Percentiles rank a stretch among this genome's conserved stretches.
Conservation (phyloP, 441 rosid genomes). For the Euphorbia neoarborescens region DNA sequence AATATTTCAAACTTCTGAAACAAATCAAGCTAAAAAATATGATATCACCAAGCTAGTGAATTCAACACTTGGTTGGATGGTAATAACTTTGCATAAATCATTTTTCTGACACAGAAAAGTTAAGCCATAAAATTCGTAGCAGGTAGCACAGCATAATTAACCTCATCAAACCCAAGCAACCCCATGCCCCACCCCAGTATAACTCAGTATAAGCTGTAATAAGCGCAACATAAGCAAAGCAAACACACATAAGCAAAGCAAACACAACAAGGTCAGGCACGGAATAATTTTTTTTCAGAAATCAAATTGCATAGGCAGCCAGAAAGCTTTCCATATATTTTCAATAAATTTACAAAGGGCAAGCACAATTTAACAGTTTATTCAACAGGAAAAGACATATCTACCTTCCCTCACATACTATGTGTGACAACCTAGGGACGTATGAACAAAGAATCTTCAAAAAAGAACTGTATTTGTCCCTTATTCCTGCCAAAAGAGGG, state of each 20-base stretch:
- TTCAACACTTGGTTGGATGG: neutral
- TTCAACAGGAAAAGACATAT: slow-evolving; percentile 11
- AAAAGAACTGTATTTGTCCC: slow-evolving; percentile 47
- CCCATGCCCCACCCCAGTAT: neutral
- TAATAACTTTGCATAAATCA: neutral
- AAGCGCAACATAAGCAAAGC: neutral
- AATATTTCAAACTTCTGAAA: neutral
- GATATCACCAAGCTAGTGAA: neutral
- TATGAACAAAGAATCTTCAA: slow-evolving; percentile 54
- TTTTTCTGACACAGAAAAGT: neutral
- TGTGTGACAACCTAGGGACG: slow-evolving; percentile 38
- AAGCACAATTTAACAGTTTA: slow-evolving; percentile 9
- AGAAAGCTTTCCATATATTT: neutral
- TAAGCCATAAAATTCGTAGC: neutral
- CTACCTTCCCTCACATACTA: slow-evolving; percentile 67
- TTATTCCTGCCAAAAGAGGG: slow-evolving; percentile 41
- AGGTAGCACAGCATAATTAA: too few species aligned
- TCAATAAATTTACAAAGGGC: neutral
- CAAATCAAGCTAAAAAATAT: neutral
- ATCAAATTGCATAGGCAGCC: slow-evolving; percentile 6
- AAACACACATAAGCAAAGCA: neutral
- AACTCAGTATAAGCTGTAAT: neutral
- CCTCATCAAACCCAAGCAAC: neutral
- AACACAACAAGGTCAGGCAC: neutral
- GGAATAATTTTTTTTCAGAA: neutral